Percentiles rank a stretch among this genome's conserved stretches.
phyloP scores from a whole-genome alignment of 2,329 filamentous ascomycete species.

The Aspergillus sp. region DNA sequence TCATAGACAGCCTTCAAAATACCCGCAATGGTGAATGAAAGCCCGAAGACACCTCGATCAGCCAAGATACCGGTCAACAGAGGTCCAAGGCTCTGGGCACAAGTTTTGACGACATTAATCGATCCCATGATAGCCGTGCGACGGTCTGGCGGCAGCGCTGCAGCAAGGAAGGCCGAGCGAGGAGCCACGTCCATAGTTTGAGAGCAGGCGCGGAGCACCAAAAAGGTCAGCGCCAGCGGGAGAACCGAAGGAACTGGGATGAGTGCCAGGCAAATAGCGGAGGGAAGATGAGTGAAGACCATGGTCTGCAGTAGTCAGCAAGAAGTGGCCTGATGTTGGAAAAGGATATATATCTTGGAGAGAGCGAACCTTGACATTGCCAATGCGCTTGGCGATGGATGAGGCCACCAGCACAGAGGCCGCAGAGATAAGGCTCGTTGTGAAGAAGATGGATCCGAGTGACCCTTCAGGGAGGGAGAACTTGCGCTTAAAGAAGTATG shows the following conservation, averaged over 20 bases:
- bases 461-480: slow-evolving; percentile 55
- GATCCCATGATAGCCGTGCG: slow-evolving; percentile 72
- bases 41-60: slow-evolving; percentile 58
- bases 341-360: slow-evolving; percentile 19
- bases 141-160: slow-evolving; percentile 64
- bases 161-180: slow-evolving; percentile 68
- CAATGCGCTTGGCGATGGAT: slow-evolving; percentile 66
- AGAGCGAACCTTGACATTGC: slow-evolving; percentile 47
- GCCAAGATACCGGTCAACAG: slow-evolving; percentile 66
- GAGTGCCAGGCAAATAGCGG: slow-evolving; percentile 64
- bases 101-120: slow-evolving; percentile 69
- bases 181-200: slow-evolving; percentile 72
- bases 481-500: slow-evolving; percentile 59
- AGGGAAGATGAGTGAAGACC: slow-evolving; percentile 74
- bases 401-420: slow-evolving; percentile 53
- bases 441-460: slow-evolving; percentile 57
- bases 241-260: slow-evolving; percentile 60
- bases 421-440: slow-evolving; percentile 46
- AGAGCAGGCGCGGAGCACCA: slow-evolving; percentile 63
- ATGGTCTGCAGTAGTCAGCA: slow-evolving; percentile 58
- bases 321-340: slow-evolving; percentile 8
- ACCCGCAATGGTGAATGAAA: slow-evolving; percentile 65
- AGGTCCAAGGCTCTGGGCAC: slow-evolving; percentile 63
- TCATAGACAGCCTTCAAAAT: slow-evolving; percentile 64
- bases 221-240: slow-evolving; percentile 58